Evolutionary conservation across 169 alveolate species (phyloP).

Genomic region (Sarcocystis neurona): DNA sequence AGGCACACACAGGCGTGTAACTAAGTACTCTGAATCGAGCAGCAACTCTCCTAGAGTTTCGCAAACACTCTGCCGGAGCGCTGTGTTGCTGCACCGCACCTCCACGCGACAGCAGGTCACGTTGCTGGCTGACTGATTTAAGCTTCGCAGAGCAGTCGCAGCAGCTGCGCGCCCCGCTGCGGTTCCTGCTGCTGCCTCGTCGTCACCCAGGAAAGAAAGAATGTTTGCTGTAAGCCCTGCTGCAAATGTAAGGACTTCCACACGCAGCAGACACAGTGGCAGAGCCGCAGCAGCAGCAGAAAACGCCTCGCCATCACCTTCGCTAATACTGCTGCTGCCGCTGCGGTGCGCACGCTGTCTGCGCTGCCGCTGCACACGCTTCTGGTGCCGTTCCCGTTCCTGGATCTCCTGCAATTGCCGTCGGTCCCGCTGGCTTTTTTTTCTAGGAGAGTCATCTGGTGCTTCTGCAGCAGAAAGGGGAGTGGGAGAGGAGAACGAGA

Average conservation of each 20-base stretch:
- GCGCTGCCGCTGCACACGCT: no score
- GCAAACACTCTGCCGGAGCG: background rate
- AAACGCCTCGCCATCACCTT: no score
- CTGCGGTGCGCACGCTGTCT: background rate
- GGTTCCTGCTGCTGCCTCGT: background rate
- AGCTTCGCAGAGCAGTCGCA: no score
- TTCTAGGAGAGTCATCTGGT: no score
- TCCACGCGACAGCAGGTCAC: conserved; percentile 28
- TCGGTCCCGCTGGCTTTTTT: no score
- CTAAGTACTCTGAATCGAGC: background rate
- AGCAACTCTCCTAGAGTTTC: conserved; percentile 8
- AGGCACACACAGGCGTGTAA: no score
- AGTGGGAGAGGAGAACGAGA: conserved; percentile 10
- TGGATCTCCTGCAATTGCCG: no score
- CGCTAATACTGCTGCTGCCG: background rate
- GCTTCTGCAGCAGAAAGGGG: background rate
- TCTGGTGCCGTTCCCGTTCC: no score
- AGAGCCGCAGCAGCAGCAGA: no score
- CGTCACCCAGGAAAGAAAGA: background rate
- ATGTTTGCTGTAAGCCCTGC: background rate
- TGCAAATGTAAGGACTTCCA: background rate
- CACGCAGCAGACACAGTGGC: background rate
- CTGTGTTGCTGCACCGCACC: background rate
- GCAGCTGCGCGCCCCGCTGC: background rate
- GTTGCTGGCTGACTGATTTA: no score